Base-by-base conservation (phyloP, 176 grass and related monocot species). In the Puya raimondii region DNA sequence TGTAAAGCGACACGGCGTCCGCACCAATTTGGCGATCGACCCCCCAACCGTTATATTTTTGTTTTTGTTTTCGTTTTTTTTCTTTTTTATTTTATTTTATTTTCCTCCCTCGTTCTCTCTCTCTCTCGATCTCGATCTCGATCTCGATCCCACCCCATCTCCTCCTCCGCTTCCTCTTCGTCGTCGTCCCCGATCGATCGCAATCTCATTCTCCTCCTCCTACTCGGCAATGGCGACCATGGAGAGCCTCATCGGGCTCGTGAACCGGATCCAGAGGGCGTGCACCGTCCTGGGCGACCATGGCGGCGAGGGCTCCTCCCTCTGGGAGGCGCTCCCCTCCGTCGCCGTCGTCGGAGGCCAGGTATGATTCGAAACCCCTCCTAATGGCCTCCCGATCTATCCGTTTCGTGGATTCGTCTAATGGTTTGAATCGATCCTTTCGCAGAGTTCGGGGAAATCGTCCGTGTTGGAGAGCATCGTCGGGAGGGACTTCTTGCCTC, bases 341-440 rank as follows among this genome's bases (percentile, higher is more conserved):
- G 95, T 99, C 48, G 95, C 95, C 33, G 95, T 99, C 82, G 95
- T 99, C 70, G 95, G 95, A 11, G 95, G 95, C n/a, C 95, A 99
- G 95, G 95, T 94, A 86, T 49, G 48, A 42, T 42, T 5, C 33
- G 3, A 53, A 49, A 17, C 49, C 18, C 23, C 53, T 48, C 26
- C 51, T 7, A 15, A 10, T 48, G n/a, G 12, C 23, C 29, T n/a
- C 11, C 23, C 11, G 21, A 9, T 18, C 10, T 18, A 14, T 21
- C 53, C 16, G 16, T 11, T 56, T 53, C 49, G 42, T 64, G 9
- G 78, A 91, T 91, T 87, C 72, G 64, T 53, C 29, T 5, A 20
- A 26, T 0, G 22, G n/a, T 48, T 50, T 51, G 29, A 63, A 52
- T 67, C 64, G 64, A 23, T 64, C 59, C 61, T 87, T 18, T 58